phyloP scores from a whole-genome alignment of 345 rosid species.

The Reutealis trisperma region DNA sequence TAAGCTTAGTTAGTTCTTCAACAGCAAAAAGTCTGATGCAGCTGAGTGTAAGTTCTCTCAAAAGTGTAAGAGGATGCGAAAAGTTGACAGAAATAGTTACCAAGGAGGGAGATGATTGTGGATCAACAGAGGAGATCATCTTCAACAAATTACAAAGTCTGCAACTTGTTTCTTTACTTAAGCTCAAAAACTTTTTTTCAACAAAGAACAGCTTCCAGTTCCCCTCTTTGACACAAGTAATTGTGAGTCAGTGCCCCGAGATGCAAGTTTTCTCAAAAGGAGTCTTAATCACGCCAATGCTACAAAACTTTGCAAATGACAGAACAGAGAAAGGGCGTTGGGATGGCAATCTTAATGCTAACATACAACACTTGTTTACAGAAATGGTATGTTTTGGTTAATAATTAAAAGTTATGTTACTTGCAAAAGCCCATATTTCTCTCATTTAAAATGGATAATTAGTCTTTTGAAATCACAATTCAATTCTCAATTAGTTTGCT shows the following conservation, averaged over 20 bases:
- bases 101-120: constrained; percentile 5
- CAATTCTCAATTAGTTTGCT: no score
- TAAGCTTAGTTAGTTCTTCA: constrained; percentile 9
- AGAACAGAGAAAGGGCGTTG: background rate
- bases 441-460: no score
- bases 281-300: background rate
- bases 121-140: background rate
- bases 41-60: no score
- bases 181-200: constrained; percentile 12
- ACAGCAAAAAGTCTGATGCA: constrained; percentile 20
- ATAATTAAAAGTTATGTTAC: no score
- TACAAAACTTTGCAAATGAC: background rate
- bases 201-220: background rate
- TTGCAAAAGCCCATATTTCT: no score
- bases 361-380: background rate
- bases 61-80: constrained; percentile 19
- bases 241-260: constrained; percentile 8
- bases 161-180: background rate
- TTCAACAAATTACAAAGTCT: constrained; percentile 6
- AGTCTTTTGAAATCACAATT: no score
- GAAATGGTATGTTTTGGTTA: constrained; percentile 13
- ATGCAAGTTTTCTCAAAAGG: constrained; percentile 9
- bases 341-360: constrained; percentile 10
- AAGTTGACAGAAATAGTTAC: constrained; percentile 17
- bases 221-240: constrained; percentile 12